Evolutionary conservation across 176 grass and related monocot species (phyloP).

Genomic region (Pontederia paniculata): DNA sequence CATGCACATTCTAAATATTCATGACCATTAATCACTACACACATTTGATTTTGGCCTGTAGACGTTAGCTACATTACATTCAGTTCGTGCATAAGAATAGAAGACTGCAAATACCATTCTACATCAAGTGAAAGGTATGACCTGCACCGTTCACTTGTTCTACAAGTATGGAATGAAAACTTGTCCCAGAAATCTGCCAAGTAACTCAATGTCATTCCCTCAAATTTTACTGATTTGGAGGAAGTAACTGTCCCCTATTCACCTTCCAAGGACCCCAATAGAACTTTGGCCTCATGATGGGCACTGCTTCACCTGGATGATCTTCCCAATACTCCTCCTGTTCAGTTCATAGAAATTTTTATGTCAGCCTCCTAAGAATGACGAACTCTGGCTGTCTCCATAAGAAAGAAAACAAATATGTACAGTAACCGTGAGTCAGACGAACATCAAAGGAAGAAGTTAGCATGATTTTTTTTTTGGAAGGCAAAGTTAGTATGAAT

Average conservation of each 20-base stretch:
- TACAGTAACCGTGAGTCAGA: no score
- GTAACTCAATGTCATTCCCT: neutral
- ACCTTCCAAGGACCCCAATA: conserved; percentile 97
- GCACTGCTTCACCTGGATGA: conserved; percentile 76
- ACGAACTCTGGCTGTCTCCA: neutral
- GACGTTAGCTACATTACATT: no score
- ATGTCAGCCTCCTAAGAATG: neutral
- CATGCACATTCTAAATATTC: no score
- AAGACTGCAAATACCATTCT: no score
- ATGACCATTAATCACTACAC: no score
- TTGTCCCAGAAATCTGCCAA: neutral
- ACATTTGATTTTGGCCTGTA: no score
- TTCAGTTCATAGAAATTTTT: conserved; percentile 13
- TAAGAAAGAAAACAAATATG: neutral
- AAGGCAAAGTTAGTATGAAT: no score
- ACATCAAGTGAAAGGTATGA: no score
- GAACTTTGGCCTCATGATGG: conserved; percentile 89
- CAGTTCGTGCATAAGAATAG: no score
- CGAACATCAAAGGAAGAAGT: neutral
- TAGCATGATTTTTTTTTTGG: neutral
- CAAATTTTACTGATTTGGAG: conserved; percentile 31
- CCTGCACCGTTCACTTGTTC: no score
- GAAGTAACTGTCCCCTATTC: conserved; percentile 54
- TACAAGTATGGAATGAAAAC: no score
- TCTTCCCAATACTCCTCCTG: conserved; percentile 98